Conservation (phyloP, 106 monocot species). For the Acorus calamus region DNA sequence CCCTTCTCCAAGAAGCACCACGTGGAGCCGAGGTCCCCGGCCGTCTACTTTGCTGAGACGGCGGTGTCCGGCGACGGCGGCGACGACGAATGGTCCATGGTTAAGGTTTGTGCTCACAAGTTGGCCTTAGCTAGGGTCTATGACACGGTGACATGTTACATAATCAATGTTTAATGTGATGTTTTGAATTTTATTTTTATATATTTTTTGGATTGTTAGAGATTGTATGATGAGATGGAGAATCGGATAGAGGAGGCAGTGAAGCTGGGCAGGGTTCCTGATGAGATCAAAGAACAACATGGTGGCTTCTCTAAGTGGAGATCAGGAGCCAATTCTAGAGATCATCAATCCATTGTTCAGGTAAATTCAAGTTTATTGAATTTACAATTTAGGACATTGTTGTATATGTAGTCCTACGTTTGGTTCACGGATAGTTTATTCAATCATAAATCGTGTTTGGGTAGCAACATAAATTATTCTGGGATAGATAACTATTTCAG, state of each 20-base stretch:
- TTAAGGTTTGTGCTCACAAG: constrained; percentile 1
- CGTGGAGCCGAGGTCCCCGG: constrained; percentile 6
- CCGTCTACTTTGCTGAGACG: constrained; percentile 6
- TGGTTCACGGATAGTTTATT: too few species aligned
- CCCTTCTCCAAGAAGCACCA: constrained; percentile 12
- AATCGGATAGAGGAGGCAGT: constrained; percentile 15
- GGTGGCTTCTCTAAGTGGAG: constrained; percentile 39
- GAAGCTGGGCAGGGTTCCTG: constrained; percentile 15
- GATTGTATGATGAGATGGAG: constrained; percentile 46
- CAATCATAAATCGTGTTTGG: too few species aligned
- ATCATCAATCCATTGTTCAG: constrained; percentile 50
- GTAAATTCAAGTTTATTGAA: constrained; percentile 1
- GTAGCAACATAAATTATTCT: too few species aligned
- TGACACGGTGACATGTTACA: too few species aligned
- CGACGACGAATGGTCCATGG: not conserved
- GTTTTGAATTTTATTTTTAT: too few species aligned
- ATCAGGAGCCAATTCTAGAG: constrained; percentile 5
- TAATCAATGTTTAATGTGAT: too few species aligned
- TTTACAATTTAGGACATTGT: too few species aligned
- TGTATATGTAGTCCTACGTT: too few species aligned
- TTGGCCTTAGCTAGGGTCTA: too few species aligned
- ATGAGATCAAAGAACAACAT: constrained; percentile 23
- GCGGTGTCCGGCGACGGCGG: too few species aligned
- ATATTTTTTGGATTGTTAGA: constrained; percentile 10
- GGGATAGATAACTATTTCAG: too few species aligned